These are phyloP conservation scores for Vitis hybrid DNA, from an alignment of 177 flowering plant genomes.

Conservation along the genomic window DNA sequence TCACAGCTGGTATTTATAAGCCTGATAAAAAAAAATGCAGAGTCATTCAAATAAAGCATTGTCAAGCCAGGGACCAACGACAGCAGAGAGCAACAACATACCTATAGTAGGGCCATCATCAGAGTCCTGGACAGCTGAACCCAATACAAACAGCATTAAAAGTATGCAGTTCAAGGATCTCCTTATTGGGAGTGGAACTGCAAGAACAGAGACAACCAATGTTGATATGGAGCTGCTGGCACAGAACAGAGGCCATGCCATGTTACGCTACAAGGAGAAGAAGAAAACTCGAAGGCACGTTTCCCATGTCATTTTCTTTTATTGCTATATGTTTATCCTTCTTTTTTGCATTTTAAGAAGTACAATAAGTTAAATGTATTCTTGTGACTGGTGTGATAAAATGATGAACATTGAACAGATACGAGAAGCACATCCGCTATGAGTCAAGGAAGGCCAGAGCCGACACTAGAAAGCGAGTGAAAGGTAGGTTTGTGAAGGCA, in stretches of 20 bases:
- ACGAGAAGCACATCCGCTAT: conserved; percentile 20
- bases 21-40: background rate
- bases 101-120: background rate
- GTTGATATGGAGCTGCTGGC: conserved; percentile 19
- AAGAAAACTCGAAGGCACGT: conserved; percentile 24
- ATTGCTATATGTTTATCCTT: too few relatives aligned
- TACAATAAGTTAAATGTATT: too few relatives aligned
- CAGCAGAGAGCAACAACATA: conserved; percentile 1
- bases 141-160: background rate
- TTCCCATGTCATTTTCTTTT: background rate
- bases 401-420: conserved; percentile 7
- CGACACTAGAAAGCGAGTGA: conserved; percentile 25
- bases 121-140: background rate
- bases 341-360: background rate
- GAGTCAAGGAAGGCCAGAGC: conserved; percentile 28
- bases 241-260: conserved; percentile 25
- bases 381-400: too few relatives aligned
- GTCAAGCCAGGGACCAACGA: conserved; percentile 4
- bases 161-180: conserved; percentile 8
- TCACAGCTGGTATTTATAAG: background rate
- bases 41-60: background rate
- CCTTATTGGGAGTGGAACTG: background rate
- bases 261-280: conserved; percentile 30
- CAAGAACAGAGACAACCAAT: background rate
- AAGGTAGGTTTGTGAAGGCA: conserved; percentile 26